Evolutionary conservation across 495 filamentous ascomycete genomes (phyloP).

Genomic region (Hypoxylon cercidicola): DNA sequence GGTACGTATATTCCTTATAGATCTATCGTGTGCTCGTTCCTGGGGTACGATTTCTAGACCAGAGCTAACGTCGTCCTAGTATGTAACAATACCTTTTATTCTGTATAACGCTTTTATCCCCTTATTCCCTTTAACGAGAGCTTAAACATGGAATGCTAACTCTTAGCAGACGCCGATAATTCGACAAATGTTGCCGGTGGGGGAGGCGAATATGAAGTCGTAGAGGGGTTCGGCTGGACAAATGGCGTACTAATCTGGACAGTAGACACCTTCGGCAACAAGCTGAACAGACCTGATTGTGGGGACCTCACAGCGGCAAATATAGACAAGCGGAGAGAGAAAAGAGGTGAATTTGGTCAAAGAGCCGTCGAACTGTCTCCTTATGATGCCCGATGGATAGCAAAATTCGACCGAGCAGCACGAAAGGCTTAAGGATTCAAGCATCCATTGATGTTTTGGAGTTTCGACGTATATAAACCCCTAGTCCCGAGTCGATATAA

Average conservation of each 20-base stretch:
- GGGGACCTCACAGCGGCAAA: slow-evolving; percentile 54
- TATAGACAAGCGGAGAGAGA: slow-evolving; percentile 30
- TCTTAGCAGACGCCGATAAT: slow-evolving; percentile 48
- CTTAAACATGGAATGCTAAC: slow-evolving; percentile 11
- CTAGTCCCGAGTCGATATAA: background rate
- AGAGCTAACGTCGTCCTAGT: slow-evolving; percentile 29
- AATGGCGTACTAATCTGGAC: slow-evolving; percentile 64
- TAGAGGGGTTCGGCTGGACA: slow-evolving; percentile 64
- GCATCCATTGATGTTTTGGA: no score
- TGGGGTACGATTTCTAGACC: background rate
- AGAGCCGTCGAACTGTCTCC: slow-evolving; percentile 54
- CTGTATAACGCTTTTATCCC: background rate
- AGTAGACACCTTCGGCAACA: slow-evolving; percentile 56
- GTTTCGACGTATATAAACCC: no score
- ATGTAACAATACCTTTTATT: slow-evolving; percentile 10
- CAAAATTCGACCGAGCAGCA: slow-evolving; percentile 45
- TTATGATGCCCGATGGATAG: slow-evolving; percentile 53
- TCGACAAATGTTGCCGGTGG: slow-evolving; percentile 58
- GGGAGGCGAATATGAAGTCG: slow-evolving; percentile 62
- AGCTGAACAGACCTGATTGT: slow-evolving; percentile 55
- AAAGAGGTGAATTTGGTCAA: slow-evolving; percentile 30
- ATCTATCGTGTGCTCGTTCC: background rate
- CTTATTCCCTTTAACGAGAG: background rate
- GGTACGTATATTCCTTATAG: slow-evolving; percentile 18
- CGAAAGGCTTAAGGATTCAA: background rate